A percentile compares a stretch with the other conserved stretches of the same genome.
Evolutionary conservation across 208 protist genomes (phyloP).

Genomic region (Leishmania arabica): DNA sequence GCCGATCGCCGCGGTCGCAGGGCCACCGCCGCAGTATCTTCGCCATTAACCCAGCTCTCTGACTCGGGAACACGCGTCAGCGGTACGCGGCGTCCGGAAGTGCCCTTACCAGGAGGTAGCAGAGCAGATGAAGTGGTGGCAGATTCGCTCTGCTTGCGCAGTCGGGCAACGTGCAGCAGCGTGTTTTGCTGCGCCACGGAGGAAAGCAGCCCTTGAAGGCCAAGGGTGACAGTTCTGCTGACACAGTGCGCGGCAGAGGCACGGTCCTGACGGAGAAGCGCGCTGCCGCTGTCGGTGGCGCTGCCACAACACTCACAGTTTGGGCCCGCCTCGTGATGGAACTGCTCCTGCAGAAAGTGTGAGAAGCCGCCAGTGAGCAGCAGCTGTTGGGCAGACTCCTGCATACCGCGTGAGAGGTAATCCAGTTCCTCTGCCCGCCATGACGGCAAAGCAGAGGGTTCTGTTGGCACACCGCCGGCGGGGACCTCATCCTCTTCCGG

Average conservation of each 20-base stretch:
- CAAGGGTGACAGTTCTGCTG: constrained; percentile 5
- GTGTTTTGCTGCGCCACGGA: constrained; percentile 11
- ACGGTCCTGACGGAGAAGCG: background rate
- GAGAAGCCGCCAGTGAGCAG: constrained; percentile 30
- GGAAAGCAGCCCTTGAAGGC: constrained; percentile 10
- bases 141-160: background rate
- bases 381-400: constrained; percentile 38
- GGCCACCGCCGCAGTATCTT: background rate
- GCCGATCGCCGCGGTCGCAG: background rate
- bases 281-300: background rate
- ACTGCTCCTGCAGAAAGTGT: constrained; percentile 50
- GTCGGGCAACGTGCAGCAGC: constrained; percentile 6
- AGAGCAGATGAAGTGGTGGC: background rate
- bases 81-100: constrained; percentile 18
- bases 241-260: background rate
- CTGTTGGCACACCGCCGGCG: background rate
- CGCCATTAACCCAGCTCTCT: constrained; percentile 13
- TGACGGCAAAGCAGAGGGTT: background rate
- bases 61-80: constrained; percentile 31
- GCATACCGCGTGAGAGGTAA: constrained; percentile 31
- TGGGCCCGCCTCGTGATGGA: constrained; percentile 33
- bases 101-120: background rate
- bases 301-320: background rate
- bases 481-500: constrained; percentile 7
- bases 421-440: constrained; percentile 25